phyloP scores from a whole-genome alignment of 2,329 filamentous ascomycete genomes.

The Talaromyces sp. region DNA sequence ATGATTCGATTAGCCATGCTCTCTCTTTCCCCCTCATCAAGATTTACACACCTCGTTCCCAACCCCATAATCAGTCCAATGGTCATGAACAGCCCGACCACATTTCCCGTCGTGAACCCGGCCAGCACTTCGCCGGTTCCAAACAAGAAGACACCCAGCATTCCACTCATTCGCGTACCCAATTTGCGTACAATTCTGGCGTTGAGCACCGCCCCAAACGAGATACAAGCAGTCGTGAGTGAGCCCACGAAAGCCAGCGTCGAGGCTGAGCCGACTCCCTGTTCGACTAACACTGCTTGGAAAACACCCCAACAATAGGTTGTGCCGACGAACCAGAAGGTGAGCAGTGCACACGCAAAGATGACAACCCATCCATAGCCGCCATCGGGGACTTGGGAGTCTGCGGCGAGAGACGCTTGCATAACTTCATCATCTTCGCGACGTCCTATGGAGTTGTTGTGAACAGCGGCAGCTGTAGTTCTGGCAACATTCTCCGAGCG shows the following conservation, averaged over 20 bases:
- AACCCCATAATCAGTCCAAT: slow-evolving; percentile 48
- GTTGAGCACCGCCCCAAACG: slow-evolving; percentile 51
- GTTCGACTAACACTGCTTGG: slow-evolving; percentile 54
- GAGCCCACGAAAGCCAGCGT: slow-evolving; percentile 59
- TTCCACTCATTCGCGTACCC: slow-evolving; percentile 46
- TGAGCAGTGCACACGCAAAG: slow-evolving; percentile 47
- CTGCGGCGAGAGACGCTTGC: slow-evolving; percentile 45
- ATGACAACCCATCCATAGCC: slow-evolving; percentile 62
- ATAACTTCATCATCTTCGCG: slow-evolving; percentile 34
- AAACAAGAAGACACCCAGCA: slow-evolving; percentile 51
- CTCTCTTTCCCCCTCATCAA: neutral
- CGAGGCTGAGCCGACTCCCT: slow-evolving; percentile 46
- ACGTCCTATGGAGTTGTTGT: slow-evolving; percentile 1
- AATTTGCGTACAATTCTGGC: slow-evolving; percentile 50
- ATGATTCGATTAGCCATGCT: slow-evolving; percentile 3
- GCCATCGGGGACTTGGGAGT: slow-evolving; percentile 51
- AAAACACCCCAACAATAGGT: slow-evolving; percentile 60
- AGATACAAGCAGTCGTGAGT: slow-evolving; percentile 49
- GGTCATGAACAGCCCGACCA: slow-evolving; percentile 49
- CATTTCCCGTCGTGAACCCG: slow-evolving; percentile 45
- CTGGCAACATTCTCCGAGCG: slow-evolving; percentile 5
- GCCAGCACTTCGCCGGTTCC: slow-evolving; percentile 49
- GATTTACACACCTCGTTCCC: slow-evolving; percentile 37
- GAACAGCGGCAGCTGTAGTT: slow-evolving; percentile 5
- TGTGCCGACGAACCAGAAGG: slow-evolving; percentile 57